Percentiles rank a stretch among this genome's conserved stretches.
These are phyloP conservation scores for Aspergillus sp. DNA, from an alignment of 2,329 filamentous ascomycete genomes.

Conservation along the genomic window DNA sequence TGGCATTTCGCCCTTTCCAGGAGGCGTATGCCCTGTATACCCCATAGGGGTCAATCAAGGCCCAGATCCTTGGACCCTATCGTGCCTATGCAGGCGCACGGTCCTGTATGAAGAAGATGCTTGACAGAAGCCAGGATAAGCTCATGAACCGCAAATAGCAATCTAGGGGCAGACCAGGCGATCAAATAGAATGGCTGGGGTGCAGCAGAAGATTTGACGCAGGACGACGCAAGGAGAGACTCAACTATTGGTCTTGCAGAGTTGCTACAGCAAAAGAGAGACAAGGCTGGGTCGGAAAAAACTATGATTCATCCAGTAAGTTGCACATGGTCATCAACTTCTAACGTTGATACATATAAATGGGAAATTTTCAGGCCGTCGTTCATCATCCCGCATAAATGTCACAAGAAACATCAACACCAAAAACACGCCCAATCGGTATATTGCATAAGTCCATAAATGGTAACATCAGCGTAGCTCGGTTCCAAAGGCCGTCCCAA, in stretches of 20 bases:
- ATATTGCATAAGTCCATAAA: slow-evolving; percentile 1
- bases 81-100: not conserved
- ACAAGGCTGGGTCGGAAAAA: not conserved
- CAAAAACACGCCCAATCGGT: slow-evolving; percentile 1
- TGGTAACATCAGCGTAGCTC: slow-evolving; percentile 4
- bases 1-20: slow-evolving; percentile 7
- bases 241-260: not conserved
- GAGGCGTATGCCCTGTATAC: slow-evolving; percentile 1
- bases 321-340: slow-evolving; percentile 8
- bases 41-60: slow-evolving; percentile 7
- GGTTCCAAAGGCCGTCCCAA: slow-evolving; percentile 47
- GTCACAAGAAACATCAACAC: not conserved
- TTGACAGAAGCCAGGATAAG: too few relatives aligned
- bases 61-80: slow-evolving; percentile 4
- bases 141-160: too few relatives aligned
- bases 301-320: slow-evolving; percentile 6
- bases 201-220: not conserved
- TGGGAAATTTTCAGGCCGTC: slow-evolving; percentile 4
- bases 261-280: not conserved
- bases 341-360: not conserved
- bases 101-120: not conserved
- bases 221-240: slow-evolving; percentile 10
- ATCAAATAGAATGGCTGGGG: slow-evolving; percentile 3
- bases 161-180: too few relatives aligned
- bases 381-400: slow-evolving; percentile 9